These are phyloP conservation scores for Russula vinacea DNA, from an alignment of 768 basidiomycete species.

Conservation along the genomic window DNA sequence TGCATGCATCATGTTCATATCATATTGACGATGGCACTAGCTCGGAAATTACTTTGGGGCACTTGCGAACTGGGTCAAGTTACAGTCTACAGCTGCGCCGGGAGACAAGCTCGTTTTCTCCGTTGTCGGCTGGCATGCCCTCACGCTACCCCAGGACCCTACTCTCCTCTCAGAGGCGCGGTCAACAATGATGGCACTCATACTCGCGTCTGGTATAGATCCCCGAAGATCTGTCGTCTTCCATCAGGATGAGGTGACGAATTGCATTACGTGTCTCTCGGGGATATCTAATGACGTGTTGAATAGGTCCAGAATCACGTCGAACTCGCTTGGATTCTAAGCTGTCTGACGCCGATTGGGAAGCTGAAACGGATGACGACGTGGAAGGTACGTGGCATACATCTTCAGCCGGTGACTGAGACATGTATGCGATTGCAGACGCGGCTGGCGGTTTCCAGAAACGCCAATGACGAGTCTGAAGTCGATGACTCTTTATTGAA, in stretches of 20 bases:
- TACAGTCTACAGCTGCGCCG: constrained; percentile 59
- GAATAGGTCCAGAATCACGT: constrained; percentile 75
- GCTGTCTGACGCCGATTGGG: constrained; percentile 79
- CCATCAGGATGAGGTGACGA: constrained; percentile 78
- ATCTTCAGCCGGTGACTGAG: neutral
- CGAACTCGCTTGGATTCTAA: constrained; percentile 88
- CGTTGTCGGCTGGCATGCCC: constrained; percentile 91
- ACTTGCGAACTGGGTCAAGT: constrained; percentile 79
- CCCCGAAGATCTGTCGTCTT: constrained; percentile 72
- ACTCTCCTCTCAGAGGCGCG: constrained; percentile 55
- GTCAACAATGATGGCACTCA: constrained; percentile 72
- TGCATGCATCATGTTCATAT: neutral
- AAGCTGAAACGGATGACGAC: constrained; percentile 89
- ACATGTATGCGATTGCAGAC: constrained; percentile 47
- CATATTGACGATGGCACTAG: constrained; percentile 41
- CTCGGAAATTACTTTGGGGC: constrained; percentile 94
- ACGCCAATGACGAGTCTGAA: constrained; percentile 70
- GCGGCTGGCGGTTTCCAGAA: constrained; percentile 68
- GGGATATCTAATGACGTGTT: neutral
- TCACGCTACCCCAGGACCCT: constrained; percentile 89
- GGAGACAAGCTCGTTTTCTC: constrained; percentile 74
- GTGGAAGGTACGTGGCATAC: constrained; percentile 70
- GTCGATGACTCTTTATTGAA: constrained; percentile 81
- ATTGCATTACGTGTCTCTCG: neutral
- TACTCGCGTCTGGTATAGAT: constrained; percentile 84